Base-by-base conservation (phyloP, 768 basidiomycete genomes). In the Tephrocybe sp. region DNA sequence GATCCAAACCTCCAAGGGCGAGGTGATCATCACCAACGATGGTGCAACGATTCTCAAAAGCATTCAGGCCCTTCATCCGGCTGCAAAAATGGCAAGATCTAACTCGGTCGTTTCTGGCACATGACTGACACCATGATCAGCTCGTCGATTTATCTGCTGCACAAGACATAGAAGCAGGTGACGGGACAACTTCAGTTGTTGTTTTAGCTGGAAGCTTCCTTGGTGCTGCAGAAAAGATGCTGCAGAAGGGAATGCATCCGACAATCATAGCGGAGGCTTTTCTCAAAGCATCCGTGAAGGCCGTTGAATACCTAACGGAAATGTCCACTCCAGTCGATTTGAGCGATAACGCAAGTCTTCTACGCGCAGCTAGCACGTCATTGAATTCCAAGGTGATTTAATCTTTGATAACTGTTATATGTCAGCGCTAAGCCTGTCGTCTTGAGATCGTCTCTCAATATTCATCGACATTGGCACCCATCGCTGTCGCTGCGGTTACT, bases 361-460 rank as follows among this genome's bases (percentile, higher is more conserved):
- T 98, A 14, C 86, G 93, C 39, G 97, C 96, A 14, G 97, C 97
- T 4, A 93, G 88, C 62, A 99, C 97, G 0, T 93, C 90, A 26
- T 73, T 99, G 21, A 98, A 96, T 73, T 98, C 97, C 36, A 99
- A 99, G 77, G 95, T 89, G 50, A 70, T 56, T 6, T 23, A 14
- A 34, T 25, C 38, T 23, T 40, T 48, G n/a, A n/a, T n/a, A n/a
- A n/a, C n/a, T n/a, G n/a, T n/a, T n/a, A n/a, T n/a, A n/a, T n/a
- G n/a, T n/a, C n/a, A n/a, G n/a, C 47, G 42, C 48, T 36, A 24
- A 57, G 14, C 11, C 45, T 25, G 24, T 48, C 18, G 14, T 23
- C n/a, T 41, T 18, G 63, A 98, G 95, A 97, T 99, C 61, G 97
- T 98, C 36, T 98, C 97, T 15, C 97, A 98, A 79, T 98, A 98